Conservation (phyloP, 1,284 basidiomycete species). For the Phellinidium pouzarii region DNA sequence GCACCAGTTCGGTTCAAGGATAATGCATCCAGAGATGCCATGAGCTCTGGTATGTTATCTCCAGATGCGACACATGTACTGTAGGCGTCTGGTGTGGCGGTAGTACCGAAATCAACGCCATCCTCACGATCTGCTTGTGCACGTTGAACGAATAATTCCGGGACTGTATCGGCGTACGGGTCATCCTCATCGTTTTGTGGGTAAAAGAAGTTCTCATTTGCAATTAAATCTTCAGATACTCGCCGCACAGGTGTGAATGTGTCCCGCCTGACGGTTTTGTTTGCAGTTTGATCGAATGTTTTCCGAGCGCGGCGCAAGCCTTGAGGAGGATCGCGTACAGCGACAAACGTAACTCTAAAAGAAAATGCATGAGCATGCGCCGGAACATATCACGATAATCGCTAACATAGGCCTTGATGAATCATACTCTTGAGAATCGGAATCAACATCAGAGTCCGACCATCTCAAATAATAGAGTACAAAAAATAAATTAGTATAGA, state of each 20-base stretch:
- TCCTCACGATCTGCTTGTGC: not conserved
- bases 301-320: not conserved
- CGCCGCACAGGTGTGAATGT: not conserved
- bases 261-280: not conserved
- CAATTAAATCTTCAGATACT: not conserved
- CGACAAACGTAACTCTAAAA: not conserved
- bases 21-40: not conserved
- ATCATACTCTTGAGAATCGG: not conserved
- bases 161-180: not conserved
- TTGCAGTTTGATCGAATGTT: not conserved
- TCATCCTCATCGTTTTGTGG: not conserved
- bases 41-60: not conserved
- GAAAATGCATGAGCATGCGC: not conserved
- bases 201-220: not conserved
- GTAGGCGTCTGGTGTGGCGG: no score
- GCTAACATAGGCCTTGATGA: not conserved
- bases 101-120: no score
- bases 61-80: no score
- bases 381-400: not conserved
- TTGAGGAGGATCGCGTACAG: not conserved
- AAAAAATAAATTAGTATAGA: not conserved
- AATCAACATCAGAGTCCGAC: not conserved
- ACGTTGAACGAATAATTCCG: not conserved
- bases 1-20: not conserved
- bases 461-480: not conserved